Percentiles rank a stretch among this genome's conserved stretches.
Evolutionary conservation across 169 alveolate species (phyloP).

Genomic region (Cystoisospora suis): DNA sequence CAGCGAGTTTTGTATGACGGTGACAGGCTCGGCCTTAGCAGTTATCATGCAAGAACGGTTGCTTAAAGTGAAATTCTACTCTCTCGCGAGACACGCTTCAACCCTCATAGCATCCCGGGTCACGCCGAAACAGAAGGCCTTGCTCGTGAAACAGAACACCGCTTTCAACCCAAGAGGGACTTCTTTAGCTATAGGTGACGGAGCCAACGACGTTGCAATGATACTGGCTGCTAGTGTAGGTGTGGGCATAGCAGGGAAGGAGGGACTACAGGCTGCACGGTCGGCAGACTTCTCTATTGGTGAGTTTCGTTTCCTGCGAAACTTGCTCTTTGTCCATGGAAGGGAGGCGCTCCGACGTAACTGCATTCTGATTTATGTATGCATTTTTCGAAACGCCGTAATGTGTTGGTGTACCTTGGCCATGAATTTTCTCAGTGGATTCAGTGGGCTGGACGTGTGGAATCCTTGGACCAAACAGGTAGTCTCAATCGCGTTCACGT

Average conservation of each 20-base stretch:
- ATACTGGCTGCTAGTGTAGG: slow-evolving; percentile 97
- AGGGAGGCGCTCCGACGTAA: slow-evolving; percentile 80
- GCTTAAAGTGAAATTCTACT: slow-evolving; percentile 66
- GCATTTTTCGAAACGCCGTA: slow-evolving; percentile 71
- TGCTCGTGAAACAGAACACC: slow-evolving; percentile 79
- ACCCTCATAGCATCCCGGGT: slow-evolving; percentile 94
- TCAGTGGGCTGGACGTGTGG: slow-evolving; percentile 80
- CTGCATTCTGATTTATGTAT: slow-evolving; percentile 75
- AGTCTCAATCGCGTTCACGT: slow-evolving; percentile 73
- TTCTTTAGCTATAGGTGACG: slow-evolving; percentile 96
- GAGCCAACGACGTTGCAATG: slow-evolving; percentile 99
- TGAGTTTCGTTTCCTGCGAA: slow-evolving; percentile 78
- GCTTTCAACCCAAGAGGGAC: slow-evolving; percentile 67
- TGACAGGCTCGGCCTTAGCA: slow-evolving; percentile 76
- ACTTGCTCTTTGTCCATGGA: slow-evolving; percentile 87
- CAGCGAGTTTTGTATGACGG: slow-evolving; percentile 71
- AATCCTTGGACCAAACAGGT: slow-evolving; percentile 81
- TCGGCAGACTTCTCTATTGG: slow-evolving; percentile 86
- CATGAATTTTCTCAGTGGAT: slow-evolving; percentile 71
- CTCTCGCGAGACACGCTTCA: slow-evolving; percentile 75
- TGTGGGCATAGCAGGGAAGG: slow-evolving; percentile 95
- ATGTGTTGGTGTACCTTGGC: slow-evolving; percentile 72
- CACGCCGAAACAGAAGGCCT: slow-evolving; percentile 95
- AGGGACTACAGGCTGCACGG: slow-evolving; percentile 93
- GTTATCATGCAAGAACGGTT: slow-evolving; percentile 65